These are phyloP conservation scores for Marasmius sp. DNA, from an alignment of 1,284 basidiomycete genomes.

Conservation along the genomic window DNA sequence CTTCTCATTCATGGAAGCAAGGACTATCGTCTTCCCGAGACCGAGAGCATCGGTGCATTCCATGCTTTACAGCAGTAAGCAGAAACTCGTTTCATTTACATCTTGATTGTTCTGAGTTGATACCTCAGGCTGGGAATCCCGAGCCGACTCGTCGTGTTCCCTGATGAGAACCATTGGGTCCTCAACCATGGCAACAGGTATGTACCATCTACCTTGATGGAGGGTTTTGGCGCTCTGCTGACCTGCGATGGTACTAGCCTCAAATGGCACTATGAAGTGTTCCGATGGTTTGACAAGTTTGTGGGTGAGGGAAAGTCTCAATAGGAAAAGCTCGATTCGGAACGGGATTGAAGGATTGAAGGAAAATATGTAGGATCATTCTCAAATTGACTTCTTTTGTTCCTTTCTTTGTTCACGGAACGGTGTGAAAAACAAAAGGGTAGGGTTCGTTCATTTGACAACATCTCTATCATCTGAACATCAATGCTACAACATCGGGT, in stretches of 20 bases:
- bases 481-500: no score
- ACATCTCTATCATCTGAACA: no score
- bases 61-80: conserved; percentile 78
- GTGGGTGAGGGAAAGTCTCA: background rate
- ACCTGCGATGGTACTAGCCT: conserved; percentile 40
- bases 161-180: conserved; percentile 93
- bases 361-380: no score
- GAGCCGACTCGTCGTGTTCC: conserved; percentile 86
- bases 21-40: conserved; percentile 83
- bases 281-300: conserved; percentile 74
- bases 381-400: no score
- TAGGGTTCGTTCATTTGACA: no score
- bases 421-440: no score
- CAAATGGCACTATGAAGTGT: conserved; percentile 88
- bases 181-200: conserved; percentile 74
- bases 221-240: background rate
- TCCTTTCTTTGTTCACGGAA: no score
- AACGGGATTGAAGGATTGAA: no score
- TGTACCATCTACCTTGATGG: conserved; percentile 10
- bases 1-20: conserved; percentile 85
- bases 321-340: background rate
- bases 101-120: background rate
- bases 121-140: conserved; percentile 67
- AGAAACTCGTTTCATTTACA: background rate
- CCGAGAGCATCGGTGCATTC: conserved; percentile 81